These are phyloP conservation scores for Dimocarpus longan DNA, from an alignment of 345 rosid genomes.

Conservation along the genomic window DNA sequence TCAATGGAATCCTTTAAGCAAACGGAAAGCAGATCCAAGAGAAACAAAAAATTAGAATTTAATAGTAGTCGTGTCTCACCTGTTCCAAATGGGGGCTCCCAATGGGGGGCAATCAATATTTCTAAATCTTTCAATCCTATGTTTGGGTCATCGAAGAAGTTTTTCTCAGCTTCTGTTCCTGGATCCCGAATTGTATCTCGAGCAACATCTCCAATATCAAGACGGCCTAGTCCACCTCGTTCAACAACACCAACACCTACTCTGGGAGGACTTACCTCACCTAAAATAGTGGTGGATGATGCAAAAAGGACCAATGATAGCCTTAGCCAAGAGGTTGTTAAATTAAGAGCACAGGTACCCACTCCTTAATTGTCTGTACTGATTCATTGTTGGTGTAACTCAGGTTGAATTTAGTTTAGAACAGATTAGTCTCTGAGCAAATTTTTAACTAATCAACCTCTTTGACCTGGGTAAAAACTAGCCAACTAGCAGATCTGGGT, in stretches of 20 bases:
- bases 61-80: slow-evolving; percentile 98
- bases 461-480: background rate
- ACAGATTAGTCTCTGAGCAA: background rate
- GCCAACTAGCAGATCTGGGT: background rate
- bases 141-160: slow-evolving; percentile 93
- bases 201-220: slow-evolving; percentile 96
- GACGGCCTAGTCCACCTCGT: slow-evolving; percentile 95
- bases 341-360: slow-evolving; percentile 84
- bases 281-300: slow-evolving; percentile 75
- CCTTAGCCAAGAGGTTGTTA: slow-evolving; percentile 84
- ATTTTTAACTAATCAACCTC: background rate
- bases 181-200: slow-evolving; percentile 98
- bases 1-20: slow-evolving; percentile 86
- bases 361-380: background rate
- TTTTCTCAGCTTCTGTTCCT: slow-evolving; percentile 99
- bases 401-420: background rate
- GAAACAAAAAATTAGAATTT: slow-evolving; percentile 87
- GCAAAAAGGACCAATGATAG: slow-evolving; percentile 71
- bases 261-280: slow-evolving; percentile 83
- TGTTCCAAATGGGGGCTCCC: slow-evolving; percentile 84
- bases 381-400: background rate
- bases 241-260: slow-evolving; percentile 99
- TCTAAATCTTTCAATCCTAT: slow-evolving; percentile 83
- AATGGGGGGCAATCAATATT: slow-evolving; percentile 76
- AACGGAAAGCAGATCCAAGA: slow-evolving; percentile 68